Evolutionary conservation across 148 eudicot genomes (phyloP).

Genomic region (Polygonum maritimum): DNA sequence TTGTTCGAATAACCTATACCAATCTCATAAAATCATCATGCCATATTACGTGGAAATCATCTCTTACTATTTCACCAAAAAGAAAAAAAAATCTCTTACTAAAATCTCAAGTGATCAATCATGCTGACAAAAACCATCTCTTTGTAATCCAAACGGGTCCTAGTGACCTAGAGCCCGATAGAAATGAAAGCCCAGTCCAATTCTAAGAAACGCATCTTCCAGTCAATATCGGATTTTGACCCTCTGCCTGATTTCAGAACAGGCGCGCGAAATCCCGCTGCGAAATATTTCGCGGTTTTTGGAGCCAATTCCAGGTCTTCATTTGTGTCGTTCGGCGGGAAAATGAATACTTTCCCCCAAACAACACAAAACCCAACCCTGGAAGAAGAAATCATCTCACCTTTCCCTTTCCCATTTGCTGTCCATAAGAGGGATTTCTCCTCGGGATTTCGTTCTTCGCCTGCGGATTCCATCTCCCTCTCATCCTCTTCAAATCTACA

Average conservation of each 20-base stretch:
- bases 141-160: no score
- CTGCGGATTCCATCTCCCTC: background rate
- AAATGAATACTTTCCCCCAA: background rate
- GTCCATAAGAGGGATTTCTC: background rate
- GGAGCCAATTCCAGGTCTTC: constrained; percentile 6
- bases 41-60: no score
- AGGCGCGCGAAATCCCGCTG: background rate
- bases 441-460: background rate
- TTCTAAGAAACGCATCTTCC: background rate
- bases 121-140: background rate
- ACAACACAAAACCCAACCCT: background rate
- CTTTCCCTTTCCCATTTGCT: background rate
- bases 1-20: no score
- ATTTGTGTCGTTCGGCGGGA: constrained; percentile 1
- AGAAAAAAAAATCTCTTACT: no score
- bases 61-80: no score
- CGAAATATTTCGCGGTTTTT: background rate
- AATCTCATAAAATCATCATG: no score
- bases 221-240: background rate
- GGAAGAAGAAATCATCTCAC: background rate
- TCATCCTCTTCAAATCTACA: background rate
- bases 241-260: background rate
- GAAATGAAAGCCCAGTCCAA: background rate
- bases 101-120: no score
- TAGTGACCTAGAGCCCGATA: background rate